Conservation (phyloP, 345 rosid species). For the Geranium brycei region DNA sequence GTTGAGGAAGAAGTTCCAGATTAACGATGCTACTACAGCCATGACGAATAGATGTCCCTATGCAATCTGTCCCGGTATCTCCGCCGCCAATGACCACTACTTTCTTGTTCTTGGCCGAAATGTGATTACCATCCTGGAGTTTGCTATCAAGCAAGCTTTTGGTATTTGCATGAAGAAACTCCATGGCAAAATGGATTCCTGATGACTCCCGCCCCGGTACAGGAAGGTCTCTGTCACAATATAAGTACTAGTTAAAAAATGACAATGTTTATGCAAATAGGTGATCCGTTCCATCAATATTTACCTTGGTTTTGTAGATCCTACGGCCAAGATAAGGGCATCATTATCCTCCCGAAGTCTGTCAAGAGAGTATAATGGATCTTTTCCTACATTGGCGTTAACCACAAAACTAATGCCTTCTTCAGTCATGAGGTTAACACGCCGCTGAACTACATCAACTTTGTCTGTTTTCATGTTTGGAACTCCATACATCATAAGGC, state of each 20-base stretch:
- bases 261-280: background rate
- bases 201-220: conserved; percentile 79
- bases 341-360: conserved; percentile 64
- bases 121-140: conserved; percentile 67
- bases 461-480: conserved; percentile 99
- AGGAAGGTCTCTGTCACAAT: conserved; percentile 79
- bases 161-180: conserved; percentile 88
- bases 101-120: conserved; percentile 85
- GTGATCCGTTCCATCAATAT: background rate
- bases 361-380: conserved; percentile 61
- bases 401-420: conserved; percentile 88
- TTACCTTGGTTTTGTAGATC: conserved; percentile 95
- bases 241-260: background rate
- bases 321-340: conserved; percentile 82
- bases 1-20: conserved; percentile 90
- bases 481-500: conserved; percentile 99
- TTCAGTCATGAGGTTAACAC: conserved; percentile 78
- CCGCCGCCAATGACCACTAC: conserved; percentile 98
- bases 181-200: conserved; percentile 98
- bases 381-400: conserved; percentile 78
- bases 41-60: conserved; percentile 94
- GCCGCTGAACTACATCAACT: conserved; percentile 76
- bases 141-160: conserved; percentile 95
- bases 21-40: conserved; percentile 68
- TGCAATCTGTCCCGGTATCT: conserved; percentile 97